These are phyloP conservation scores for Solanum sparsipilum DNA, from an alignment of 257 asterid species.

Conservation along the genomic window DNA sequence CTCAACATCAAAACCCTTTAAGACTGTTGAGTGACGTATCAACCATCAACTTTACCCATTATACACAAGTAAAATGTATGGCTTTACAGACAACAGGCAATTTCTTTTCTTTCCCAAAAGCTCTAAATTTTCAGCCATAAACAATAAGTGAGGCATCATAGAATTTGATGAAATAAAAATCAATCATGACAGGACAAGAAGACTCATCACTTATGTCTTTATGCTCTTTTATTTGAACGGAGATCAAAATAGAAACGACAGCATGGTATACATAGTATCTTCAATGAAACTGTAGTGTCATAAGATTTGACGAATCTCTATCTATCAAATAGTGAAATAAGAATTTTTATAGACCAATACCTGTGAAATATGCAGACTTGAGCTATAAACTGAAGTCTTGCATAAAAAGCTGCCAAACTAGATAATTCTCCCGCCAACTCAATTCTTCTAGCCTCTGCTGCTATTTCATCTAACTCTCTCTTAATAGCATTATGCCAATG, in stretches of 20 bases:
- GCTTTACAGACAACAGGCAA: not conserved
- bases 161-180: not conserved
- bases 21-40: not conserved
- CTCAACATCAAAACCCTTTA: not conserved
- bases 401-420: slow-evolving; percentile 20
- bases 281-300: not conserved
- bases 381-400: slow-evolving; percentile 32
- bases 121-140: not conserved
- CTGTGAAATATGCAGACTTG: slow-evolving; percentile 43
- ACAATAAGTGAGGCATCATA: not conserved
- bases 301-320: not conserved
- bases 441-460: slow-evolving; percentile 27
- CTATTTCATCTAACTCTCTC: slow-evolving; percentile 25
- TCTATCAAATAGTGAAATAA: not conserved
- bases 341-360: slow-evolving; percentile 4
- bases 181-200: not conserved
- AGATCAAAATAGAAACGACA: not conserved
- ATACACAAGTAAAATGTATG: not conserved
- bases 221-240: not conserved
- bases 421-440: slow-evolving; percentile 34
- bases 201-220: not conserved
- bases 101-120: not conserved
- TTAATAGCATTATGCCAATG: slow-evolving; percentile 39
- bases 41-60: not conserved
- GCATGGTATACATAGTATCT: not conserved